Evolutionary conservation across 129 eudicot species (phyloP), one percentile per base, ranked within the genome.

Genomic region (Flaveria brownii): DNA sequence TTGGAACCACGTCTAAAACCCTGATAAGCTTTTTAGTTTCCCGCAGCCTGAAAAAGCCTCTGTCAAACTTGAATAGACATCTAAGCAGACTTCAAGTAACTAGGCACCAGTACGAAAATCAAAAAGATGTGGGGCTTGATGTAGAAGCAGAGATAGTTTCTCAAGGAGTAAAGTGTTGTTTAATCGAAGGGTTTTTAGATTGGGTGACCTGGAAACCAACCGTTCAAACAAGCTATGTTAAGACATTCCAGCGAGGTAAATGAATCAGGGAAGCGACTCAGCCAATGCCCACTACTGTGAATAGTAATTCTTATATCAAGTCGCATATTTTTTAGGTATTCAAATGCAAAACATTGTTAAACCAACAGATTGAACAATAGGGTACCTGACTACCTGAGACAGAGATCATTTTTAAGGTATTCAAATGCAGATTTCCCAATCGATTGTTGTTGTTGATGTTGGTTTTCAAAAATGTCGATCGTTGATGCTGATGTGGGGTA

Each of bases 71-170:
- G 84, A 76, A 69, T 82, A 81, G 0, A 80, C 77, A 79, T 94
- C 96, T 9, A 96, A 59, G 8, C 91, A 87, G 59, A 88, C 36
- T 33, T 91, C 98, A 25, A 92, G 83, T 2, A 86, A 81, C 70
- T 82, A 94, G 25, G 88, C 87, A 68, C 98, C 96, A 1, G 97
- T 91, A 54, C 97, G 93, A 0, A 94, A 83, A 54, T 94, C 98
- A 30, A 84, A 85, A 18, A 94, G 61, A 70, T 87, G 97, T 13
- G 98, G 93, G 56, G 98, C 96, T 17, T 81, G 83, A n/a, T 78
- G 76, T 9, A 94, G 85, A 4, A 94, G 82, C 14, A 33, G 72
- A 8, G 96, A 61, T 7, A 94, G 85, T 82, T 81, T 91, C 83
- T 94, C 98, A 22, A 94, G 86, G 13, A 97, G 96, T 9, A 89